These are phyloP conservation scores for Cryptococcus depauperatus DNA, from an alignment of 1,284 basidiomycete genomes.

Conservation along the genomic window DNA sequence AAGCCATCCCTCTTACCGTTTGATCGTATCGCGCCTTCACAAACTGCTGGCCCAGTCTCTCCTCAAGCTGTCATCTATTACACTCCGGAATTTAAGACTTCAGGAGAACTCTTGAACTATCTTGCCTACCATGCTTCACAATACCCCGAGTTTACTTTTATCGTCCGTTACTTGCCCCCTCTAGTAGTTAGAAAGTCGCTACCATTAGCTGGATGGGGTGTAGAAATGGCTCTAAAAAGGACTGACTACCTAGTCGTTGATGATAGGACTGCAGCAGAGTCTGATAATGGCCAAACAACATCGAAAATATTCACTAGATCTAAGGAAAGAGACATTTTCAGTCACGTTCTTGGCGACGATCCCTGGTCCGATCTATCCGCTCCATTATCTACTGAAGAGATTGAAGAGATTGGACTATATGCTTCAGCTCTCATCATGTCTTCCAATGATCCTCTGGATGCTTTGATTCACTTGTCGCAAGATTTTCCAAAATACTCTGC, in stretches of 20 bases:
- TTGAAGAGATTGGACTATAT: conserved; percentile 64
- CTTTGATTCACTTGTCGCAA: conserved; percentile 66
- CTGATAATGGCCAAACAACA: not conserved
- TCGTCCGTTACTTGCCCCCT: conserved; percentile 61
- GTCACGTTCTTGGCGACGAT: conserved; percentile 31
- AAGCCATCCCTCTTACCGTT: conserved; percentile 18
- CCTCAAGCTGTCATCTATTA: conserved; percentile 62
- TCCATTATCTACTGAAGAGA: conserved; percentile 59
- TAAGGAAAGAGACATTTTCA: conserved; percentile 12
- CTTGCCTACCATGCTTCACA: conserved; percentile 51
- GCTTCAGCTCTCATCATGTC: conserved; percentile 63
- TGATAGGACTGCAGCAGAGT: conserved; percentile 51
- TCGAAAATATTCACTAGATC: not conserved
- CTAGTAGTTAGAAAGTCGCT: conserved; percentile 12
- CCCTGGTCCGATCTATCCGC: conserved; percentile 50
- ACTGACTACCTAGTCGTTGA: conserved; percentile 93
- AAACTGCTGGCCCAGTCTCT: conserved; percentile 53
- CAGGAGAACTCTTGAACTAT: conserved; percentile 61
- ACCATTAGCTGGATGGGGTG: conserved; percentile 79
- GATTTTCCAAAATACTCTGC: conserved; percentile 80
- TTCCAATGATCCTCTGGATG: conserved; percentile 54
- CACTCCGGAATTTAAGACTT: conserved; percentile 50
- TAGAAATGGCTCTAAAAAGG: conserved; percentile 87
- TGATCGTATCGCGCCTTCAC: conserved; percentile 13
- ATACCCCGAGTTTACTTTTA: conserved; percentile 56